Evolutionary conservation across 2,329 filamentous ascomycete genomes (phyloP), one percentile per base, ranked within the genome.

Genomic region (Madurella fahalii): DNA sequence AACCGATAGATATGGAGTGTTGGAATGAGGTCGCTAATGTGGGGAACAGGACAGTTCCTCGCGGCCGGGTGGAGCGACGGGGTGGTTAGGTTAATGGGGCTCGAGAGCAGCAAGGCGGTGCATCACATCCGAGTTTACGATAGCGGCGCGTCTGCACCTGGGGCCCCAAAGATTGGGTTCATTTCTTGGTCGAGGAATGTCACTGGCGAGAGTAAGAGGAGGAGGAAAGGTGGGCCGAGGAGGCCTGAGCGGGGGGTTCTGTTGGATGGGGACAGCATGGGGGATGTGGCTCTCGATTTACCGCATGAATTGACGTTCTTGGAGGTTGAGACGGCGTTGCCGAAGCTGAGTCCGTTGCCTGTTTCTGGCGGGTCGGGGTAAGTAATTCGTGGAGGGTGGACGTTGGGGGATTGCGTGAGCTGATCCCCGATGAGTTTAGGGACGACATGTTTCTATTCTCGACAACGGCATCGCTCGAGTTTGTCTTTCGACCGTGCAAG

Each of bases 61-160:
- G 90, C 90, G 13, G 83, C 94, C 13, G 90, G 85, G 44, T 95
- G 90, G 84, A 90, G 82, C 62, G 90, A 95, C 73, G 88, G 89
- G 30, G 81, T 82, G 7, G 82, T 94, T 17, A 84, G 90, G 54
- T 73, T 95, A 37, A 81, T 93, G 68, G 88, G 87, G 57, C 74
- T 90, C 18, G 90, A 94, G 68, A 92, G 84, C 63, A 88, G 85
- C 69, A 95, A 93, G 71, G 82, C 87, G 12, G 84, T 91, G 17
- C 87, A 94, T 68, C 83, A 87, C 64, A 86, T 89, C 64, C 71
- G 71, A 15, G 72, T 85, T 52, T 73, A 59, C 64, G 75, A 74
- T 11, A 15, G 11, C 9, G 9, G 11, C 34, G 9, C 34, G 9
- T 15, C 13, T 15, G 4, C 34, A 4, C 13, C 34, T 5, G 34